Percentiles rank a stretch among this genome's conserved stretches.
These are phyloP conservation scores for Thielaviopsis cerberus DNA, from an alignment of 2,329 filamentous ascomycete genomes.

Conservation along the genomic window DNA sequence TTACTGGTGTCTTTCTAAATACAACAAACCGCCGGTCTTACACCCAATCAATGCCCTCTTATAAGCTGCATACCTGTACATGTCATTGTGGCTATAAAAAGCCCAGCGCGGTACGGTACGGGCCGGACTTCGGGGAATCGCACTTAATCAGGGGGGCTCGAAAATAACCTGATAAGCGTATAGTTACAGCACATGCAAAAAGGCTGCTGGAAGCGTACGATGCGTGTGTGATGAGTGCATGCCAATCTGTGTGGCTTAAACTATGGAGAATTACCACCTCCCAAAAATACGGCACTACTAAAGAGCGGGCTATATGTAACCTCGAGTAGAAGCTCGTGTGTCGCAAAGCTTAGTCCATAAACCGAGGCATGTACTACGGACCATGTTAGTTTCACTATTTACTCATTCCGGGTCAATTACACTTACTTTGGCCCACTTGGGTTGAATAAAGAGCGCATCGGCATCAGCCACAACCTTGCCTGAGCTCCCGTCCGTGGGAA, in stretches of 20 bases:
- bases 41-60: no score
- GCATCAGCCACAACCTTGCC: conserved; percentile 61
- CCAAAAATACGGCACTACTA: background rate
- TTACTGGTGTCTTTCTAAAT: no score
- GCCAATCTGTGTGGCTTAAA: background rate
- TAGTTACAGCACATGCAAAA: background rate
- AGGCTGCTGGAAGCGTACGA: background rate
- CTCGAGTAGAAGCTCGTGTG: background rate
- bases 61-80: background rate
- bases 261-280: background rate
- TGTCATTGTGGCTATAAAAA: background rate
- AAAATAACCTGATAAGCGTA: background rate
- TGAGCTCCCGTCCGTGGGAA: conserved; percentile 41
- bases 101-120: background rate
- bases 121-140: background rate
- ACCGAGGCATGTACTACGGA: conserved; percentile 15
- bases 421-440: conserved; percentile 60
- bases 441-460: conserved; percentile 73
- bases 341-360: conserved; percentile 1
- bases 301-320: background rate
- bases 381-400: conserved; percentile 1
- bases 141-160: background rate
- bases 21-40: no score
- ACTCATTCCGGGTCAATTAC: background rate
- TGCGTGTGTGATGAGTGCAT: background rate